Evolutionary conservation across 2,329 filamentous ascomycete species (phyloP), one percentile per base, ranked within the genome.

Genomic region (Aspergillus neoniger): DNA sequence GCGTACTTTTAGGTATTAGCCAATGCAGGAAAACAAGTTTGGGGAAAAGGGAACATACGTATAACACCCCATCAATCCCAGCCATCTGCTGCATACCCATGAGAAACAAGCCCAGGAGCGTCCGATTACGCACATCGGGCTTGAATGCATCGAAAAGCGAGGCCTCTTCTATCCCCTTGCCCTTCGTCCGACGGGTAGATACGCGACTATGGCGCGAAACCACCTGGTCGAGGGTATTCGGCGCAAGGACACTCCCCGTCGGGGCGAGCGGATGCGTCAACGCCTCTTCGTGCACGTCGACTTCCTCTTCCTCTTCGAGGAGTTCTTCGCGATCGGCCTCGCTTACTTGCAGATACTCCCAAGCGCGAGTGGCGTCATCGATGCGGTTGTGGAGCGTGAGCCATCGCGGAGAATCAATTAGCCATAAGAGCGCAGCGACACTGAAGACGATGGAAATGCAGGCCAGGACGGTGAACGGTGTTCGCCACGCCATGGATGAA

Each of bases 21-120:
- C 19, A 3, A 3, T 21, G 19, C 19, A 3, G 19, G 19, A 21
- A 21, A 21, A 21, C 19, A 21, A 21, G 19, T 3, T 21, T 2
- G 19, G 1, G 19, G 3, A 2, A 21, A 21, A 21, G 19, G 2
- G 36, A 12, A 5, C 32, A 12, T 69, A 85, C 84, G 58, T 86
- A 88, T 21, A 87, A 76, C 3, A 88, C 80, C 0, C 83, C 86
- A 62, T 89, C 86, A 51, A 88, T 88, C 0, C 86, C 86, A 25
- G 79, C 83, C 0, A 88, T 73, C 65, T 89, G 86, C 25, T 85
- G 80, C 79, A 87, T 85, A 1, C 78, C 81, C 69, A 88, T 81
- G 55, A 87, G 71, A 63, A 87, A 87, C 0, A 85, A 75, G 0
- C 80, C 85, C 17, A 88, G 72, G 0, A 79, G 70, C 0, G 83